A percentile compares a stretch with the other conserved stretches of the same genome.
Conservation (phyloP, 805 yeast genomes). For the Kregervanrija fluxuum region DNA sequence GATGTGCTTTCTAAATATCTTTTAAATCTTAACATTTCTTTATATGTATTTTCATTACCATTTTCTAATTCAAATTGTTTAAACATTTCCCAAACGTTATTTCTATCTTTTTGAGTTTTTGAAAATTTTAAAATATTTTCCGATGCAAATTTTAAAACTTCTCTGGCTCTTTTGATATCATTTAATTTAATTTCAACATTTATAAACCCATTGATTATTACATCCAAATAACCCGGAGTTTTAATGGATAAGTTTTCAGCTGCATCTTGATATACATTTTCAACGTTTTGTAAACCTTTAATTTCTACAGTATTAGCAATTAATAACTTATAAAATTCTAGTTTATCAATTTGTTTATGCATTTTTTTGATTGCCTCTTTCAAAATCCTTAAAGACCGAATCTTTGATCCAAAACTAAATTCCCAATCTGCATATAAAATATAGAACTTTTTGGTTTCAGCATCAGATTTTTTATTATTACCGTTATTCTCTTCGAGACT, state of each 20-base stretch:
- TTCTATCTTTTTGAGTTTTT: conserved; percentile 20
- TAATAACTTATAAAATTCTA: conserved; percentile 37
- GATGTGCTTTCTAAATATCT: conserved; percentile 28
- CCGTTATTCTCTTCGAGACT: conserved; percentile 13
- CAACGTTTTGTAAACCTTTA: conserved; percentile 35
- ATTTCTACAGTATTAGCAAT: conserved; percentile 33
- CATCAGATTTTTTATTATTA: conserved; percentile 35
- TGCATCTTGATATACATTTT: conserved; percentile 48
- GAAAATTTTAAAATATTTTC: conserved; percentile 31
- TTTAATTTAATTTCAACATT: conserved; percentile 45
- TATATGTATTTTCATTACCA: conserved; percentile 68
- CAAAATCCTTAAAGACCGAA: conserved; percentile 43
- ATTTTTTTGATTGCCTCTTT: conserved; percentile 32
- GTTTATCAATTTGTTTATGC: conserved; percentile 22
- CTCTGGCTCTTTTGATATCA: conserved; percentile 57
- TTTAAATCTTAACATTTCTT: conserved; percentile 62
- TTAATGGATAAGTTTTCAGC: conserved; percentile 27
- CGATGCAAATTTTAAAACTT: conserved; percentile 49
- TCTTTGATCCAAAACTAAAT: conserved; percentile 41
- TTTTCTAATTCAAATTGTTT: conserved; percentile 60
- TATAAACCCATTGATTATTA: conserved; percentile 48
- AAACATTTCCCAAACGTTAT: conserved; percentile 60
- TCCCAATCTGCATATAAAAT: conserved; percentile 59
- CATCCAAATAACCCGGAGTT: conserved; percentile 23
- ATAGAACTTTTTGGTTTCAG: conserved; percentile 41